A percentile compares a stretch with the other conserved stretches of the same genome.
Conservation (phyloP, 164 flowering plant genomes). For the Magnolia sinica region DNA sequence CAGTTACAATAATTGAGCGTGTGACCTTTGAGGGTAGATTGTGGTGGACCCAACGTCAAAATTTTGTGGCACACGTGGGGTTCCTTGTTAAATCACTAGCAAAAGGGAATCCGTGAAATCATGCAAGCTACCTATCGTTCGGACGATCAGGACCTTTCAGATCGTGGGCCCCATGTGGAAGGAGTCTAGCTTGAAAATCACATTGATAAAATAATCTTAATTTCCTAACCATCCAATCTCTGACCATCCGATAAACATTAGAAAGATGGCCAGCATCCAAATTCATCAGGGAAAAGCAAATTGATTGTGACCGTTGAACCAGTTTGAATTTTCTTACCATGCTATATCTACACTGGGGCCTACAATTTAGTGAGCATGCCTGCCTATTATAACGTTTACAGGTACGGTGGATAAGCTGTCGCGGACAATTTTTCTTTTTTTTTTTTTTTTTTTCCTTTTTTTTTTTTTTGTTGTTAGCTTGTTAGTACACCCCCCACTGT, state of each 20-base stretch:
- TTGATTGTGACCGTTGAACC: too few relatives aligned
- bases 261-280: too few relatives aligned
- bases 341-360: too few relatives aligned
- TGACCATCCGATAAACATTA: background rate
- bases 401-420: too few relatives aligned
- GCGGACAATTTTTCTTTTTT: too few relatives aligned
- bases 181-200: background rate
- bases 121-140: background rate
- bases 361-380: too few relatives aligned
- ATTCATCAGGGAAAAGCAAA: too few relatives aligned
- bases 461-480: too few relatives aligned
- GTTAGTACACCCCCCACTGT: too few relatives aligned
- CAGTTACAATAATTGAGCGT: background rate
- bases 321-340: too few relatives aligned
- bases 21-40: background rate
- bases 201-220: background rate
- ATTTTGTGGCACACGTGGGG: background rate
- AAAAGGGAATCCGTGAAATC: background rate
- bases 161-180: background rate
- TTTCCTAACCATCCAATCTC: background rate
- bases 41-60: background rate
- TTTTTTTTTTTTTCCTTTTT: too few relatives aligned
- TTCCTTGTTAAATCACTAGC: background rate
- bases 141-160: background rate
- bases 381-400: too few relatives aligned